Evolutionary conservation across 129 eudicot genomes (phyloP).

Genomic region (Tagetes erecta): DNA sequence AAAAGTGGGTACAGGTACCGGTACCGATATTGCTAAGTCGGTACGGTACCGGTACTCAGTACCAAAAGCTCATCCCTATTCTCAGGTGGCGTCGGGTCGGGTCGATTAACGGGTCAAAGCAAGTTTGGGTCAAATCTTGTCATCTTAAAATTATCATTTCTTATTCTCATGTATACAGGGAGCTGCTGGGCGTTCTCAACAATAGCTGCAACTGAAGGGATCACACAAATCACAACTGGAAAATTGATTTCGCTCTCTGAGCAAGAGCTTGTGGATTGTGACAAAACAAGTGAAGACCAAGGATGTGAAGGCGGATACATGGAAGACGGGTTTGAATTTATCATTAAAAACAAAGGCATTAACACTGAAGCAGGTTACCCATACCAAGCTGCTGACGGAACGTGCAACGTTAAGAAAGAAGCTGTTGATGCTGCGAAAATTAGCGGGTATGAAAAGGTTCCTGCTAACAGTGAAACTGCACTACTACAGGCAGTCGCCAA

Average conservation of each 20-base stretch:
- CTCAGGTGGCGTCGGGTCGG: too few species aligned
- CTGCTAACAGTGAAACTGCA: slow-evolving; percentile 27
- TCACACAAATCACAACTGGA: slow-evolving; percentile 60
- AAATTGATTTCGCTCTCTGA: slow-evolving; percentile 66
- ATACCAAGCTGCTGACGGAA: slow-evolving; percentile 15
- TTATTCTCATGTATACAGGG: slow-evolving; percentile 37
- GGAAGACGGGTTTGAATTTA: slow-evolving; percentile 72
- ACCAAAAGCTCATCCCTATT: too few species aligned
- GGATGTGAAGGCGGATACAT: slow-evolving; percentile 83
- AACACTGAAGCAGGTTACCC: slow-evolving; percentile 29
- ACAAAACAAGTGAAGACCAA: slow-evolving; percentile 47
- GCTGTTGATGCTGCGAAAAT: slow-evolving; percentile 18
- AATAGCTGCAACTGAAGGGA: slow-evolving; percentile 69
- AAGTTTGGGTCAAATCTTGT: too few species aligned
- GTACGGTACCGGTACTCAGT: too few species aligned
- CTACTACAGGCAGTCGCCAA: slow-evolving; percentile 22
- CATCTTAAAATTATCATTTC: background rate
- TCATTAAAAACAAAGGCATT: slow-evolving; percentile 22
- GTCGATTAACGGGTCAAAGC: too few species aligned
- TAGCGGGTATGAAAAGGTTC: slow-evolving; percentile 25
- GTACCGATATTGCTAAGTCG: too few species aligned
- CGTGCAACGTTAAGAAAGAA: slow-evolving; percentile 21
- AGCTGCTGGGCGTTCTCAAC: slow-evolving; percentile 93
- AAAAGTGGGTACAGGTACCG: too few species aligned
- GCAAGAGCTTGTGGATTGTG: slow-evolving; percentile 80